Base-by-base conservation (phyloP, 768 basidiomycete genomes). In the Leucosporidium scottii region DNA sequence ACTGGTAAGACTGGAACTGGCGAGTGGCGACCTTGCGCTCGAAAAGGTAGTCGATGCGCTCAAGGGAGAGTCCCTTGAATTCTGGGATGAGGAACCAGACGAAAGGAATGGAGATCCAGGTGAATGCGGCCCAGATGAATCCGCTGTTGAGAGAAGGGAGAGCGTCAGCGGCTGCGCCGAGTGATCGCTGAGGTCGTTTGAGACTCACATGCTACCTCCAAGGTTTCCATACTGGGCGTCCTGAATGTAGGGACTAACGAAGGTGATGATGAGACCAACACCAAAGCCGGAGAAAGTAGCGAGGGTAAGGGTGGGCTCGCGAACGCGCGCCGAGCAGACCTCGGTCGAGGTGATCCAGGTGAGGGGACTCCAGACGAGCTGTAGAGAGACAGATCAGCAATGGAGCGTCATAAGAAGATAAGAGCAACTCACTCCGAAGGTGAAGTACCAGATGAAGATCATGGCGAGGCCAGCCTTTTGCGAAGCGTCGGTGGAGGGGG, bases 21-120 rank as follows among this genome's bases (percentile, higher is more conserved):
- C 39, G 39, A 15, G 39, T 44, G 39, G 39, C 39, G 8, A 44
- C 39, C 39, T 44, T 44, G 39, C 15, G 39, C 39, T 70, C 65
- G 67, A 74, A 76, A 8, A 76, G 62, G 51, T 62, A 61, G 62
- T 76, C 75, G 65, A 76, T 67, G 36, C 73, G 66, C 57, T 76
- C 75, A 39, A 76, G 71, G 21, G 69, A 34, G 27, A 66, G 59
- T 7, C 67, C 68, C 56, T 75, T 75, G 30, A 62, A 50, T 54
- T 75, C 74, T 12, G 74, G 74, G 18, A 75, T 62, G 31, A 75
- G 65, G 65, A 71, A 74, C 59, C 39, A 76, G 23, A 60, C 64
- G 28, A 47, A 75, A 31, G 67, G 49, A 31, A 72, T 61, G 15
- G 66, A 39, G n/a, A 59, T 44, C 21, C 9, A 17, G 17, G 56